Base-by-base conservation (phyloP, 169 alveolate genomes). In the Plasmodium gaboni region DNA sequence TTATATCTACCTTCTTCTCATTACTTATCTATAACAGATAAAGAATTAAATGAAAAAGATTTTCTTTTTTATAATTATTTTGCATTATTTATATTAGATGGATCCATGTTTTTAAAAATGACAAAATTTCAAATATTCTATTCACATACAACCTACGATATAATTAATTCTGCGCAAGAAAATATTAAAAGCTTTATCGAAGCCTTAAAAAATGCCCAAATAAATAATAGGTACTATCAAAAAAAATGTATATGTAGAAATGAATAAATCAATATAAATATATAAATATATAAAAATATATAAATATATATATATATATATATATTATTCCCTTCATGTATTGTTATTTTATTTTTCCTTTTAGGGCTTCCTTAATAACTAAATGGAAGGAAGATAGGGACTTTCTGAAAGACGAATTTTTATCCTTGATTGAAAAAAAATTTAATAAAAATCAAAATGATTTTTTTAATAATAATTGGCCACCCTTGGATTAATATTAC, bases 11-110 rank as follows among this genome's bases (percentile, higher is more conserved):
- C 85, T n/a, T 53, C 42, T 50, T 67, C 91, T 22, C 91, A 68
- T 28, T 57, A 83, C 22, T 71, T 83, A 53, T 63, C 91, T 48
- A 68, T 83, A 48, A 68, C 67, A 17, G 24, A 4, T 53, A 67
- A 68, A 48, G 91, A 83, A 65, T 83, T 83, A 83, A 83, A 53
- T 68, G 91, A 83, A 63, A 83, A 83, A 48, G 85, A 71, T 24
- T 32, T 83, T 24, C 28, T 69, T 2, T 83, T 67, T 83, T 67
- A 83, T 57, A 68, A 83, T 48, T 83, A 83, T 38, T 28, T 83
- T 83, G 91, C 91, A 10, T 68, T 83, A 51, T 83, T 83, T 50
- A 68, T 67, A 83, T 83, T 83, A 67, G 73, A 83, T 68, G 91
- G 91, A 46, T 67, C 91, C 13, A 83, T 83, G 64, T 83, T 83